These are phyloP conservation scores for Mycena vulgaris DNA, from an alignment of 768 basidiomycete genomes.

Conservation along the genomic window DNA sequence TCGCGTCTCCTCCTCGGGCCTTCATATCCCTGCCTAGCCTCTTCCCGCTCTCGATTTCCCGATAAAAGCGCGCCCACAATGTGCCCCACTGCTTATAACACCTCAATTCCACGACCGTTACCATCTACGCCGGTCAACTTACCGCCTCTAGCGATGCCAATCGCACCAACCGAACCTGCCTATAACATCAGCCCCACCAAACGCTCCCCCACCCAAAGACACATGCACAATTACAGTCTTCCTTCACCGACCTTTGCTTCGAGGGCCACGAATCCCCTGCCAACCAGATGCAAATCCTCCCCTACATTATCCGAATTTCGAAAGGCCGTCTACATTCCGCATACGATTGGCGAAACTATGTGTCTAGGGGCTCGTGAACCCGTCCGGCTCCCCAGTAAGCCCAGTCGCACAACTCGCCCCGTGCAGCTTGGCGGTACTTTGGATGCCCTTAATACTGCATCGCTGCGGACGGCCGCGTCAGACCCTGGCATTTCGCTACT, in stretches of 20 bases:
- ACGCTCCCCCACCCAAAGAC: conserved; percentile 32
- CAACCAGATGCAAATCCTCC: conserved; percentile 31
- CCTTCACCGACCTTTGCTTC: conserved; percentile 24
- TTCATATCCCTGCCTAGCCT: conserved; percentile 22
- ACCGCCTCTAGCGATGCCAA: conserved; percentile 11
- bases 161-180: neutral
- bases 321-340: conserved; percentile 34
- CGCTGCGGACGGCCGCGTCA: neutral
- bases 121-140: conserved; percentile 6
- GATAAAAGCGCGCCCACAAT: conserved; percentile 33
- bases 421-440: neutral
- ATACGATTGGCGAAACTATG: neutral
- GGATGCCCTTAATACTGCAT: neutral
- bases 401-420: neutral
- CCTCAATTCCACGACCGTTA: neutral
- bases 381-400: neutral
- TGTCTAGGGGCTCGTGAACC: neutral
- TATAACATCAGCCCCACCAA: neutral
- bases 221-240: conserved; percentile 39
- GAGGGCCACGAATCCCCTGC: conserved; percentile 2
- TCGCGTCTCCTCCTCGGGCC: conserved; percentile 31
- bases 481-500: conserved; percentile 8
- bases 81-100: conserved; percentile 20
- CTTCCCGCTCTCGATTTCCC: conserved; percentile 6
- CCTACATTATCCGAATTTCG: conserved; percentile 32